Conservation (phyloP, 345 rosid species). For the Populus tremula region DNA sequence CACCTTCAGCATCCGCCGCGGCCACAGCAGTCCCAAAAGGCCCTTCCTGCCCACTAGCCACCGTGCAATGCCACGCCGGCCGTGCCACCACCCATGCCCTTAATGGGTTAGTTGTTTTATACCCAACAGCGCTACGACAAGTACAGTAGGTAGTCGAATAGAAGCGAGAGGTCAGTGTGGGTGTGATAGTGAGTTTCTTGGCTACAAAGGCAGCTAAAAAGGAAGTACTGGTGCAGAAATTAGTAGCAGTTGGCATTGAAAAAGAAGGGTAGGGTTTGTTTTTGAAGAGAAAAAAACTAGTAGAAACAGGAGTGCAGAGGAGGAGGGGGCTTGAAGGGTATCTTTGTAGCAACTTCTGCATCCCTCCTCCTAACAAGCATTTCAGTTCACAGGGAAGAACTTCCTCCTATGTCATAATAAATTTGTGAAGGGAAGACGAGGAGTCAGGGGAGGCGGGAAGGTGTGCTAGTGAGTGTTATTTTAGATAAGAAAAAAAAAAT, state of each 20-base stretch:
- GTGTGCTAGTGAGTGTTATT: no score
- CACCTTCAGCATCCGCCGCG: conserved; percentile 15
- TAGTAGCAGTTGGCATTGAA: conserved; percentile 17
- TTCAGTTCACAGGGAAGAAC: not conserved
- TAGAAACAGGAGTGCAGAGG: conserved; percentile 5
- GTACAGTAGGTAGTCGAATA: not conserved
- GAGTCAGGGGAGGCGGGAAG: not conserved
- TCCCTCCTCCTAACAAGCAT: conserved; percentile 11
- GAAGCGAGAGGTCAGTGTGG: not conserved
- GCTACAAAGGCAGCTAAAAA: not conserved
- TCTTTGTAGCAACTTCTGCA: conserved; percentile 19
- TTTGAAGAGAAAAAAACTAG: not conserved
- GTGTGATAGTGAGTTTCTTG: not conserved
- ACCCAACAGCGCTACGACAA: conserved; percentile 10
- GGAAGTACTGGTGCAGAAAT: not conserved
- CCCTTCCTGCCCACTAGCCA: not conserved
- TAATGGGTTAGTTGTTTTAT: not conserved
- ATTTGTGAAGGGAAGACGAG: not conserved
- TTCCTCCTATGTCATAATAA: not conserved
- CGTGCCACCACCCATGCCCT: conserved; percentile 16
- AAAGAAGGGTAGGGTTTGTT: not conserved
- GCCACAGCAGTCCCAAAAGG: not conserved
- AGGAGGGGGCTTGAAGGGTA: conserved; percentile 16
- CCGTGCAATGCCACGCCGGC: conserved; percentile 17
- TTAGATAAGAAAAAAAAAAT: no score